These are phyloP conservation scores for Immersiporthe knoxdaviesiana DNA, from an alignment of 2,329 filamentous ascomycete genomes.

Conservation along the genomic window DNA sequence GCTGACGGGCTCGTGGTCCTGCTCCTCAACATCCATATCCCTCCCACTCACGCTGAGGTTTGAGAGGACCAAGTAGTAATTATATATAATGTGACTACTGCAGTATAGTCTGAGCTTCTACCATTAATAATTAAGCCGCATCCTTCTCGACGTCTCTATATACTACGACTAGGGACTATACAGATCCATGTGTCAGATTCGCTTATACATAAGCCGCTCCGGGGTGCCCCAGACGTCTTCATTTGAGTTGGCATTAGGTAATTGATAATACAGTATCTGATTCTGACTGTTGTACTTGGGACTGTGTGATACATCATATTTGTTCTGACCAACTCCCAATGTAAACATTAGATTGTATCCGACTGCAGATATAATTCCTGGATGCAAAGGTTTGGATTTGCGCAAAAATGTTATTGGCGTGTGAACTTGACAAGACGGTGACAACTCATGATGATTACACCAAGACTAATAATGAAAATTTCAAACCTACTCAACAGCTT, in stretches of 20 bases:
- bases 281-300: neutral
- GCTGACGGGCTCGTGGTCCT: too few species aligned
- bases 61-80: neutral
- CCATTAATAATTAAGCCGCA: neutral
- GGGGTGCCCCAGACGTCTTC: neutral
- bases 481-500: neutral
- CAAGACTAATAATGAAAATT: neutral
- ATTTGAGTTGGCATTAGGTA: neutral
- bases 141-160: neutral
- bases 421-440: neutral
- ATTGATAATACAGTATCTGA: neutral
- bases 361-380: neutral
- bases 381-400: neutral
- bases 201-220: neutral
- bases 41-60: neutral
- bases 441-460: neutral
- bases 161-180: too few species aligned
- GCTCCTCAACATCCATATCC: neutral
- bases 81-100: neutral
- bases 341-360: neutral
- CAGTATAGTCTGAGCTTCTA: too few species aligned
- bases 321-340: too few species aligned
- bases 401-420: neutral
- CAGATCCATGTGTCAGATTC: too few species aligned
- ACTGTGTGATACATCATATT: neutral